Percentiles rank a stretch among this genome's conserved stretches.
Evolutionary conservation across 257 asterid species (phyloP).

Genomic region (Solanum boliviense): DNA sequence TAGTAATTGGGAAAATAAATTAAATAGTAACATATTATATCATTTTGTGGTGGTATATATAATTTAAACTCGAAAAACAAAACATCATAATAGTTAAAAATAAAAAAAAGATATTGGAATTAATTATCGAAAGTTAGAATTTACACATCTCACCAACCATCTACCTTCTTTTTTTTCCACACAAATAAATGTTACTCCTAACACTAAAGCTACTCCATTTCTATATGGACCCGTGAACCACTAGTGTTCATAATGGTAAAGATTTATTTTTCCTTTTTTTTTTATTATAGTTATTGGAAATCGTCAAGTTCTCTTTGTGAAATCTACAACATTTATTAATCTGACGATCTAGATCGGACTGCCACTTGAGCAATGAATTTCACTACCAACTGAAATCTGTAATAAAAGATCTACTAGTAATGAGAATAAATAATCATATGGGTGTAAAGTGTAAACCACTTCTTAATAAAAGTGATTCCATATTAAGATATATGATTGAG

Average conservation of each 20-base stretch:
- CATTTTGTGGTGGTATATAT: not conserved
- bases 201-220: not conserved
- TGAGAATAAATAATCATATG: not conserved
- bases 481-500: too few species aligned
- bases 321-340: not conserved
- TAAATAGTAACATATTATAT: not conserved
- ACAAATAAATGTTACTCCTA: not conserved
- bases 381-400: not conserved
- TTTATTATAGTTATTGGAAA: not conserved
- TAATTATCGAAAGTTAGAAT: not conserved
- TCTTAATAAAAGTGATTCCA: not conserved
- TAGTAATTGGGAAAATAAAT: too few species aligned
- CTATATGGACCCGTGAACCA: conserved; percentile 26
- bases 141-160: not conserved
- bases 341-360: not conserved
- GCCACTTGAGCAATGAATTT: not conserved
- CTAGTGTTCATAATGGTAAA: conserved; percentile 10
- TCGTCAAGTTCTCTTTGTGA: not conserved
- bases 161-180: not conserved
- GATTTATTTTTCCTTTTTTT: not conserved
- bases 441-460: too few species aligned
- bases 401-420: not conserved
- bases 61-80: not conserved
- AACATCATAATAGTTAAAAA: too few species aligned
- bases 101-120: not conserved